Base-by-base conservation (phyloP, 1,284 basidiomycete genomes). In the Irpex rosettiformis region DNA sequence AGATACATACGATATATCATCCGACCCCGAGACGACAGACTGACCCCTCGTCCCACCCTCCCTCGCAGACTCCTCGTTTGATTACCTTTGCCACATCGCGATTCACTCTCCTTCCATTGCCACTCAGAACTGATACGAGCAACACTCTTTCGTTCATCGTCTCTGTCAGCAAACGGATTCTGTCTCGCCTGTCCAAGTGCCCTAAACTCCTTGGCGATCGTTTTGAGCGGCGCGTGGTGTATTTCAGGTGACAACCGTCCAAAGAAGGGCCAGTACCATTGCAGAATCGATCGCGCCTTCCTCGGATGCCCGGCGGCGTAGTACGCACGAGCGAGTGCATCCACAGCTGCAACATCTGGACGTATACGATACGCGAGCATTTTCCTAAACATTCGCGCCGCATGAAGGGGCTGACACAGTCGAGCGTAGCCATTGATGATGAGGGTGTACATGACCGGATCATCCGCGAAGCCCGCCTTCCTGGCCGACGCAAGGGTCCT, bases 391-490 rank as follows among this genome's bases (percentile, higher is more conserved):
- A 76, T 71, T 33, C 72, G 73, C 64, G 83, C 71, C 1, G 88
- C 87, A 21, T 72, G 67, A 3, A 73, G 71, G 5, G 88, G 80
- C 42, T 83, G 73, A n/a, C 81, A 79, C 58, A 75, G 75, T 33
- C 81, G 81, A 18, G 81, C 86, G 69, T 87, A 80, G 2, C 85
- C 88, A 27, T 76, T 74, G 61, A 92, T 84, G 63, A 92, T 77
- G 61, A 87, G 84, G 21, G 89, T 92, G 74, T 84, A 88, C 79
- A 89, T 82, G 54, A 85, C 79, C 18, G 82, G 78, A 64, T 84
- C 83, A 16, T 83, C 80, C 40, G 72, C 70, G 54, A 86, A 69
- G 16, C 84, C 84, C 3, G 77, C 73, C 45, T 72, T 68, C 47
- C 69, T 66, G 28, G 85, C 84, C 16, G 79, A 69, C 57, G 69